Base-by-base conservation (phyloP, 257 asterid genomes). In the Solanum tacnaense region DNA sequence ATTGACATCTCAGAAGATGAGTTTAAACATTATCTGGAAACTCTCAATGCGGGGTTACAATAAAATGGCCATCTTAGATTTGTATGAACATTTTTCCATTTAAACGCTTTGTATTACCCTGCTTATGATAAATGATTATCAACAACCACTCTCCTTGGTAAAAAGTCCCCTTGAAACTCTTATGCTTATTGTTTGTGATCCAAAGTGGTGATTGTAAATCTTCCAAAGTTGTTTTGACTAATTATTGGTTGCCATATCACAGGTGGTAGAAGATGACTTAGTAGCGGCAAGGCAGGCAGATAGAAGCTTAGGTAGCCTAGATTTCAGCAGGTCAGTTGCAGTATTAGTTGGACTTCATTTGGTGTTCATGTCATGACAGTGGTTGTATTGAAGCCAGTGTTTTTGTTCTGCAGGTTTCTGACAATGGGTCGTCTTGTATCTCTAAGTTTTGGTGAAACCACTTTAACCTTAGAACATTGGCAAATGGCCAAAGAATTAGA, bases 271-370 rank as follows among this genome's bases (percentile, higher is more conserved):
- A 92, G 96, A 97, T 79, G 99, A 96, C 91, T 89, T 97, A 36
- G 99, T 96, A 44, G 98, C 98, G 29, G 99, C 99, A 3, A 90
- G 99, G 89, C 98, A 92, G 90, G 96, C 93, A 46, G 98, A 96
- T 86, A 90, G 98, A 86, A 97, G 95, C 94, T 92, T 97, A 90
- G 95, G 98, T 86, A 94, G 95, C 87, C 88, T 90, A 91, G 98
- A 96, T 62, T 94, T 96, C 87, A 95, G 98, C 95, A 93, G 98
- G 99, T 94, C 86, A 85, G 86, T 86, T n/a, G 60, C 49, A 9
- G 25, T 31, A 36, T 29, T 58, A 27, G 85, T 46, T 79, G 67
- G 16, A 15, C 13, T 27, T 44, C 21, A 18, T 79, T 46, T 79
- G 67, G 39, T 79, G 25, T 25, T 13, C 67, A 20, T 46, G 78